Conservation (phyloP, 345 rosid species). For the Lepidium africanum region DNA sequence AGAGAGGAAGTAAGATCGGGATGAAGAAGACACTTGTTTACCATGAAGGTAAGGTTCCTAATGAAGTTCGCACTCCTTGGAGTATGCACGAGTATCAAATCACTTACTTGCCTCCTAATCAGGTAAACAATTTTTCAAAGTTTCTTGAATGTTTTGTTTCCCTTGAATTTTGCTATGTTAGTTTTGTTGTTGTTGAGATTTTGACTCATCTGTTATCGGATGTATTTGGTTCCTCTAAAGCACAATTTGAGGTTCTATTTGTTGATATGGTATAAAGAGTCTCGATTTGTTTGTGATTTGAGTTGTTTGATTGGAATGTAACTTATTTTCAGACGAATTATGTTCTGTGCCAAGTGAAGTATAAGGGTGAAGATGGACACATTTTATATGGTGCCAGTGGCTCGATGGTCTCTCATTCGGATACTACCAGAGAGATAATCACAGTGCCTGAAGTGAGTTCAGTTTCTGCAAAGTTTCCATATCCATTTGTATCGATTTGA, state of each 20-base stretch:
- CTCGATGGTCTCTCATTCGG: not conserved
- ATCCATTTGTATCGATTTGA: not conserved
- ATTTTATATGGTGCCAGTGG: not conserved
- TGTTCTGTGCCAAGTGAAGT: constrained; percentile 14
- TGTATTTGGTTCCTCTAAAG: too few relatives aligned
- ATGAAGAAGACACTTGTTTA: constrained; percentile 39
- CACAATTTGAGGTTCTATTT: too few relatives aligned
- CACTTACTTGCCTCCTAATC: constrained; percentile 10
- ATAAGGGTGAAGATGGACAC: not conserved
- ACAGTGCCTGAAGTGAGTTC: constrained; percentile 1
- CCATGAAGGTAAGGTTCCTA: not conserved
- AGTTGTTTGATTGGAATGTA: too few relatives aligned
- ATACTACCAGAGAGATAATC: not conserved
- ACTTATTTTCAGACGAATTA: constrained; percentile 2
- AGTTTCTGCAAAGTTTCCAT: not conserved
- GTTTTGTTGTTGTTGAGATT: too few relatives aligned
- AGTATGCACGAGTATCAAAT: constrained; percentile 26
- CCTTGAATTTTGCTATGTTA: too few relatives aligned
- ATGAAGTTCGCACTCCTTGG: constrained; percentile 1
- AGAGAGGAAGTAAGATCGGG: constrained; percentile 26
- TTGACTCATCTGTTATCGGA: too few relatives aligned
- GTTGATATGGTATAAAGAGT: too few relatives aligned
- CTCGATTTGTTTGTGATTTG: too few relatives aligned
- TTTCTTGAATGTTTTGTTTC: too few relatives aligned
- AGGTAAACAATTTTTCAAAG: too few relatives aligned